Evolutionary conservation across 2,329 filamentous ascomycete genomes (phyloP).

Genomic region (Aspergillus phoenicis): DNA sequence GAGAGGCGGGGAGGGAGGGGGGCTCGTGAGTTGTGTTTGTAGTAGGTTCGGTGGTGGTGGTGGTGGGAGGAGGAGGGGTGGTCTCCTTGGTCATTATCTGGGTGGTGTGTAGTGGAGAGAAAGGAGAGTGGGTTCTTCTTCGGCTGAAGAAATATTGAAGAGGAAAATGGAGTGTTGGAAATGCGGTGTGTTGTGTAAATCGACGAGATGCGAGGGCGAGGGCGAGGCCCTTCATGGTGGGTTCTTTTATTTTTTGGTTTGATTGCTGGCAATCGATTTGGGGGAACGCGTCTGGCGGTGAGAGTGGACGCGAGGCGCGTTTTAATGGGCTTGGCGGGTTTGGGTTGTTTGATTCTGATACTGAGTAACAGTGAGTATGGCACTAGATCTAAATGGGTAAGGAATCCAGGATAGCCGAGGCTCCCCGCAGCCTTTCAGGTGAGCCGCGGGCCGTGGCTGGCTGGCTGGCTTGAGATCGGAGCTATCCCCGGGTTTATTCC

Average conservation of each 20-base stretch:
- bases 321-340: constrained; percentile 17
- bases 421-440: not conserved
- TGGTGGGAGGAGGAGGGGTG: constrained; percentile 40
- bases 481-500: not conserved
- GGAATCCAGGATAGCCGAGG: not conserved
- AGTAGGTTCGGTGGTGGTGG: constrained; percentile 22
- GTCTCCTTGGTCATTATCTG: constrained; percentile 48
- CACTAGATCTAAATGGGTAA: not conserved
- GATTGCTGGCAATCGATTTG: not conserved
- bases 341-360: constrained; percentile 13
- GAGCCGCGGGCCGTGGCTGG: not conserved
- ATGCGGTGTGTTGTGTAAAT: constrained; percentile 5
- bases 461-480: not conserved
- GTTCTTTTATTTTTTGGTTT: not conserved
- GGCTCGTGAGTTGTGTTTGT: constrained; percentile 42
- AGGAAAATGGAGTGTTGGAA: constrained; percentile 1
- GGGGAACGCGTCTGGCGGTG: constrained; percentile 28
- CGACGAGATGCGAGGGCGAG: constrained; percentile 4
- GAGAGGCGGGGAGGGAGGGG: constrained; percentile 69
- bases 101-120: not conserved
- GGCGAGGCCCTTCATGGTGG: constrained; percentile 8
- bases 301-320: constrained; percentile 24
- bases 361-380: not conserved
- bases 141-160: constrained; percentile 20
- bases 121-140: constrained; percentile 12